These are phyloP conservation scores for Rheum nobile DNA, from an alignment of 148 eudicot genomes.

Conservation along the genomic window DNA sequence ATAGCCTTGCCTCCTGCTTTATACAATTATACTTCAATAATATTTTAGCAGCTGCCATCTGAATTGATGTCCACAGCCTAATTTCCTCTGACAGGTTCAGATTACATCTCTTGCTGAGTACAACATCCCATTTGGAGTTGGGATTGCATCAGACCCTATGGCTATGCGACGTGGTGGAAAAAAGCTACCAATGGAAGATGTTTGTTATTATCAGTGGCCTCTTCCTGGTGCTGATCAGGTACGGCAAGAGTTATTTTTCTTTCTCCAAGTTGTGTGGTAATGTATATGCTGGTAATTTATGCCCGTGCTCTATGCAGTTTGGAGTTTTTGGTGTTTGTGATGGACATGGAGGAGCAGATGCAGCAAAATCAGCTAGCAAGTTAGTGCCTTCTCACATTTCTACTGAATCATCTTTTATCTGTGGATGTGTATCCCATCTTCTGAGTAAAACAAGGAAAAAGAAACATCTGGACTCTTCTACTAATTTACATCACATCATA, in stretches of 20 bases:
- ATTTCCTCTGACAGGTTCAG: constrained; percentile 47
- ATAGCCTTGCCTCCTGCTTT: background rate
- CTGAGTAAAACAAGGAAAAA: background rate
- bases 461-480: background rate
- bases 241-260: background rate
- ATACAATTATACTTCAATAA: background rate
- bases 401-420: background rate
- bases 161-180: constrained; percentile 81
- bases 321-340: constrained; percentile 92
- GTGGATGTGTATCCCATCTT: background rate
- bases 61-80: constrained; percentile 3
- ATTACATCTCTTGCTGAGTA: constrained; percentile 42
- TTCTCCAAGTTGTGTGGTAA: constrained; percentile 4
- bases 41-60: background rate
- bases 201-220: constrained; percentile 76
- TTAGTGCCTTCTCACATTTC: constrained; percentile 24
- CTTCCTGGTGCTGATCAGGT: constrained; percentile 80
- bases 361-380: constrained; percentile 86
- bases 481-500: background rate
- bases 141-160: constrained; percentile 91
- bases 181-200: constrained; percentile 94
- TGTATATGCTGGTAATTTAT: background rate
- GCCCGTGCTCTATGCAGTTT: constrained; percentile 44
- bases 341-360: constrained; percentile 91
- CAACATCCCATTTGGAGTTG: constrained; percentile 69